phyloP scores from a whole-genome alignment of 768 basidiomycete genomes.

The Lyophyllum decastes region DNA sequence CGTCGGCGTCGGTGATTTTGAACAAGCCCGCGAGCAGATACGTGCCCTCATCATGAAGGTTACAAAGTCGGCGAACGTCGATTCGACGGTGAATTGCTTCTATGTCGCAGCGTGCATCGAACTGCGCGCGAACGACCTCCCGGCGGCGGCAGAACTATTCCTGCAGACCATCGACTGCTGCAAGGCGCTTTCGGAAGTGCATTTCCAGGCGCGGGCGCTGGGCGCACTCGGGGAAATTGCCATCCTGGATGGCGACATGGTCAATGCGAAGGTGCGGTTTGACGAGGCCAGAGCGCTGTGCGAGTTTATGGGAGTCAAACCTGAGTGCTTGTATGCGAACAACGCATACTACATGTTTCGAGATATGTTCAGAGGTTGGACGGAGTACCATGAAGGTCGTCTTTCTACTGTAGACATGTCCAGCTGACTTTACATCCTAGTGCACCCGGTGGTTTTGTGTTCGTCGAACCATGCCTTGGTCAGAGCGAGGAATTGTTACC shows the following conservation, averaged over 20 bases:
- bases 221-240: constrained; percentile 3
- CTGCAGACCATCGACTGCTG: neutral
- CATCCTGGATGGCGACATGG: neutral
- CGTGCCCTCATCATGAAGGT: neutral
- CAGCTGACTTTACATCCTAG: too few species aligned
- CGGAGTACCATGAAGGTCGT: too few species aligned
- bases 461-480: too few species aligned
- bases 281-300: neutral
- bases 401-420: too few species aligned
- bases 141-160: neutral
- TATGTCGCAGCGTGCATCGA: constrained; percentile 10
- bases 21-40: constrained; percentile 1
- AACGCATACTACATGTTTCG: too few species aligned
- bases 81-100: neutral
- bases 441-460: too few species aligned
- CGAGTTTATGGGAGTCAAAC: neutral
- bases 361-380: too few species aligned
- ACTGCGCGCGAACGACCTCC: neutral
- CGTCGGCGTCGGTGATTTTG: constrained; percentile 1
- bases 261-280: neutral
- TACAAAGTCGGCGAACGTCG: neutral
- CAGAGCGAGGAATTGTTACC: too few species aligned
- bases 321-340: too few species aligned
- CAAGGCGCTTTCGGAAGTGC: neutral
- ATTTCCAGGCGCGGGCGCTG: neutral